Base-by-base conservation (phyloP, 345 rosid species). In the Gossypium arboreum region DNA sequence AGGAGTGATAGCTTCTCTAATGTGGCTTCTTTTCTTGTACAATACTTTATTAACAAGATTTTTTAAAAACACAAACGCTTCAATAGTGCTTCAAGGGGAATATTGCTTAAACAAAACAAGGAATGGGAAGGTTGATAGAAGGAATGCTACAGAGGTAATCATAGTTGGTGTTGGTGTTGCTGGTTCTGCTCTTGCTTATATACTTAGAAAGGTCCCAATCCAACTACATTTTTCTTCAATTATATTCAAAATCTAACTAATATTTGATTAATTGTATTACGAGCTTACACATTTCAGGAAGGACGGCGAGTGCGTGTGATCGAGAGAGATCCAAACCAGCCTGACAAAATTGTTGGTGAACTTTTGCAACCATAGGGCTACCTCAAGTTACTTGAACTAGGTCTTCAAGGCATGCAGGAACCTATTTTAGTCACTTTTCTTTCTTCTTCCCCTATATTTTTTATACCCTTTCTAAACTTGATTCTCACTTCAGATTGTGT, bases 341-440 rank as follows among this genome's bases (percentile, higher is more conserved):
- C 82, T 60, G 84, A 89, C 16, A 81, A 86, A 71, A 85, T 89
- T n/a, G 88, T 85, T 0, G 93, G 93, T 58, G 93, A 89, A 67
- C 78, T 85, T 66, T 82, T 89, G 7, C 93, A 86, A 72, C 93
- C 90, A 8, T 91, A 88, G 24, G 93, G 91, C 55, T 87, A 87
- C 76, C 78, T 89, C 34, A 88, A 88, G 76, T 39, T 89, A 71
- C 62, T 81, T 9, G 89, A 88, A 47, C 69, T 89, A 69, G 91
- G 88, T 9, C 88, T 89, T 62, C 81, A 79, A n/a, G 91, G 91
- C 22, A 57, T 27, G 44, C 29, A 2, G 12, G 61, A 3, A 9
- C 0, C 15, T 22, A 72, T 72, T 67, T 57, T 20, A 22, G 61
- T 57, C 27, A 57, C 61, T 20, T 7, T 22, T 57, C 15, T 57